A percentile compares a stretch with the other conserved stretches of the same genome.
Evolutionary conservation across 1,284 basidiomycete species (phyloP).

Genomic region (Caloboletus firmus): DNA sequence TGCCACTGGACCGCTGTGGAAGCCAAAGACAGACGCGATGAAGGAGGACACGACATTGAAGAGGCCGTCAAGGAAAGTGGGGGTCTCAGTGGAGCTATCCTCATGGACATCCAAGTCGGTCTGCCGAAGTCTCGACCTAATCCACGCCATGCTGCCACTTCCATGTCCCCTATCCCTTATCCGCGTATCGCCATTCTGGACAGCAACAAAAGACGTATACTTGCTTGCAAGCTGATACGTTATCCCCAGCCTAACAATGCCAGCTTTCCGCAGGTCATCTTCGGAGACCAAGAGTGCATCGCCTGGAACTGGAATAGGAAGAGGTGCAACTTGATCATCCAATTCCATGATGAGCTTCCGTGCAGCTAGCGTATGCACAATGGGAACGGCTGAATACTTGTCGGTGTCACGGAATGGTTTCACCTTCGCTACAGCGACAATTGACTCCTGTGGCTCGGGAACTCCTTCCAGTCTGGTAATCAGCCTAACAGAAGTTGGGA

Average conservation of each 20-base stretch:
- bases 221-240: slow-evolving; percentile 52
- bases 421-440: slow-evolving; percentile 41
- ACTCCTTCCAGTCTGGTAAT: slow-evolving; percentile 39
- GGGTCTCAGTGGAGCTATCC: background rate
- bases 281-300: slow-evolving; percentile 28
- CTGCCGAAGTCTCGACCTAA: slow-evolving; percentile 16
- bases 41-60: slow-evolving; percentile 16
- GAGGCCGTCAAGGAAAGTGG: slow-evolving; percentile 23
- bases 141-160: slow-evolving; percentile 12
- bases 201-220: slow-evolving; percentile 58
- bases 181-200: slow-evolving; percentile 35
- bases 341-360: slow-evolving; percentile 51
- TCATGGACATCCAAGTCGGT: background rate
- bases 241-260: slow-evolving; percentile 49
- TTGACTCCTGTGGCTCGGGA: slow-evolving; percentile 33
- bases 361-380: slow-evolving; percentile 56
- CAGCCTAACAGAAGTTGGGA: slow-evolving; percentile 44
- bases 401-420: slow-evolving; percentile 35
- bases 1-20: slow-evolving; percentile 1
- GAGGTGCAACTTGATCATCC: slow-evolving; percentile 36
- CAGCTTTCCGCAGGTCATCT: slow-evolving; percentile 42
- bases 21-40: slow-evolving; percentile 18
- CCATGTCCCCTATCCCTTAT: slow-evolving; percentile 3
- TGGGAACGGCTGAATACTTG: slow-evolving; percentile 32
- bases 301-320: slow-evolving; percentile 20